Base-by-base conservation (phyloP, 2,329 filamentous ascomycete genomes). In the Cladosporium halotolerans region DNA sequence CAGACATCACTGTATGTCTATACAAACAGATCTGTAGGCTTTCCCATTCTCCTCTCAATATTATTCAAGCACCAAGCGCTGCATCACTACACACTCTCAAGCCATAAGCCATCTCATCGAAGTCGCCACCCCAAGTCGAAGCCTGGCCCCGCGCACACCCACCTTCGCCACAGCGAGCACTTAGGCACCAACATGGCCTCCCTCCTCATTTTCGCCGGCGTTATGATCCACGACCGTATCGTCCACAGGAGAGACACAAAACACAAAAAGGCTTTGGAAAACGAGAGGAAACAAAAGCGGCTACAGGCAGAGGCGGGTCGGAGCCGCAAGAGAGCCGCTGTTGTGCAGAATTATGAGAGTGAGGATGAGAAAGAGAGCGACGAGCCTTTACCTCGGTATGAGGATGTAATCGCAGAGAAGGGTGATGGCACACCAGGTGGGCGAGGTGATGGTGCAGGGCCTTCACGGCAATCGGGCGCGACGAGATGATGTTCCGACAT, bases 171-270 rank as follows among this genome's bases (percentile, higher is more conserved):
- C 23, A 28, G 7, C 5, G 23, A 28, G 23, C 23, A 28, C 23
- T 28, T 28, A 7, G 23, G 7, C 23, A 5, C 7, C 23, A 39
- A 16, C 13, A 66, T 66, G 63, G 63, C 62, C 5, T 57, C 58
- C 11, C 51, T 61, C 4, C 36, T 66, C 16, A 59, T 66, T n/a
- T 43, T 58, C 6, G 62, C 54, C 7, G 58, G 54, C 6, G 48
- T 60, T 9, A 56, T 57, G 38, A 52, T 66, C 14, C 57, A 58
- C 32, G 58, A 64, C 16, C 44, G 56, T 5, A 48, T 61, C n/a
- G 55, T 59, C 23, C 54, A 61, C 48, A 60, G 52, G 52, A 61
- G 60, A 44, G 54, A 62, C 31, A 48, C 46, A 39, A 61, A 60
- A 40, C 55, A 54, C 16, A 51, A 40, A 44, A 51, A 44, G 18